phyloP scores from a whole-genome alignment of 2,329 filamentous ascomycete genomes.

The Ascomycota sp. region DNA sequence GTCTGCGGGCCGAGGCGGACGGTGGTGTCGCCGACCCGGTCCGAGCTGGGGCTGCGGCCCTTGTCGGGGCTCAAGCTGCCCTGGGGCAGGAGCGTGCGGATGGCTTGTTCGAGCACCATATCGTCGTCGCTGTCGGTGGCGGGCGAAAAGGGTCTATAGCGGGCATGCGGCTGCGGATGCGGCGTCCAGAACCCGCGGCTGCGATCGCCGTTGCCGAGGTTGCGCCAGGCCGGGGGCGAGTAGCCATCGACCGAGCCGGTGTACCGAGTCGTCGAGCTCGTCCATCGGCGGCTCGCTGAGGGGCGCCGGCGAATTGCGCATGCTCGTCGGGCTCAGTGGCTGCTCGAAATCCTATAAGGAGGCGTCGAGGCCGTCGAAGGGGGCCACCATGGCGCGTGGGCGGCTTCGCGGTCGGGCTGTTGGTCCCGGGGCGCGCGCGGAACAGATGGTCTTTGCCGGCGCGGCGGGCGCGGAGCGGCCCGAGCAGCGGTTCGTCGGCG shows the following conservation, averaged over 20 bases:
- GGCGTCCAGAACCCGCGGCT: conserved; percentile 37
- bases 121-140: conserved; percentile 16
- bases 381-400: conserved; percentile 11
- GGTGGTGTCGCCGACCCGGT: conserved; percentile 16
- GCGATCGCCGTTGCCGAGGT: conserved; percentile 36
- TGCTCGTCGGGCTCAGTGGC: conserved; percentile 17
- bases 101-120: conserved; percentile 28
- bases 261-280: conserved; percentile 23
- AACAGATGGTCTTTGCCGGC: conserved; percentile 8
- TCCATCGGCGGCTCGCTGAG: conserved; percentile 16
- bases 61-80: conserved; percentile 36
- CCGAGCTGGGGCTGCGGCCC: conserved; percentile 24
- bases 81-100: conserved; percentile 32
- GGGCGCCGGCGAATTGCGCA: conserved; percentile 12
- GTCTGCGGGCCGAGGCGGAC: conserved; percentile 14
- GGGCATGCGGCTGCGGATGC: conserved; percentile 1
- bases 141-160: conserved; percentile 2
- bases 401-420: conserved; percentile 6
- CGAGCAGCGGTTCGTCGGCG: conserved; percentile 9
- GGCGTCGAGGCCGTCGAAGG: conserved; percentile 24
- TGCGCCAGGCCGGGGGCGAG: conserved; percentile 40
- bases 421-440: too few relatives aligned
- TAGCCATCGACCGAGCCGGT: conserved; percentile 32
- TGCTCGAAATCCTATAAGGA: conserved; percentile 35
- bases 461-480: conserved; percentile 6